phyloP scores from a whole-genome alignment of 768 basidiomycete species.

The Kwoniella newhampshirensis region DNA sequence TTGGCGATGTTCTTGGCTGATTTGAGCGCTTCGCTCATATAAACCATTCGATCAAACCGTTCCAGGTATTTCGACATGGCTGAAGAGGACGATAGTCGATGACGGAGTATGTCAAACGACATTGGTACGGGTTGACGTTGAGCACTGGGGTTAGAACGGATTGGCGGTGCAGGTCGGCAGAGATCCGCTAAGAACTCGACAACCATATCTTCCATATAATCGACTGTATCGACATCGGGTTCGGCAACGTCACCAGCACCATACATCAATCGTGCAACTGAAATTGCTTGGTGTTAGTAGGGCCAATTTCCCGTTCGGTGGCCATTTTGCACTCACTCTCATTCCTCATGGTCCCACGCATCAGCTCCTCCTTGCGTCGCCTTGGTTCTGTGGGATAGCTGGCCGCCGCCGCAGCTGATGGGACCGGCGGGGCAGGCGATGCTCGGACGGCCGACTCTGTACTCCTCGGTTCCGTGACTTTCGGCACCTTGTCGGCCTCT shows the following conservation, averaged over 20 bases:
- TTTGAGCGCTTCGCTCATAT: constrained; percentile 26
- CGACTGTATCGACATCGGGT: constrained; percentile 37
- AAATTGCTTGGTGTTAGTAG: no score
- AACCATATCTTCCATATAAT: constrained; percentile 45
- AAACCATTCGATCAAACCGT: constrained; percentile 40
- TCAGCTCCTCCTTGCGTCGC: constrained; percentile 27
- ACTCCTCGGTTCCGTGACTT: neutral
- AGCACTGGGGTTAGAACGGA: constrained; percentile 19
- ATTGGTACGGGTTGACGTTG: constrained; percentile 24
- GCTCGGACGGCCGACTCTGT: neutral
- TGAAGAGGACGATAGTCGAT: constrained; percentile 27
- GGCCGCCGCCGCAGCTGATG: constrained; percentile 4
- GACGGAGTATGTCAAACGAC: constrained; percentile 27
- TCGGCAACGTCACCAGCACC: constrained; percentile 43
- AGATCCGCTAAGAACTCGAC: constrained; percentile 41
- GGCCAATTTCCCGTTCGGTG: no score
- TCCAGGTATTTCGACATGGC: constrained; percentile 35
- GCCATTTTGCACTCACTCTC: constrained; percentile 47
- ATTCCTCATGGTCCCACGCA: constrained; percentile 39
- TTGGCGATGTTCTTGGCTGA: constrained; percentile 15
- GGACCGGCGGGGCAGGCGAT: no score
- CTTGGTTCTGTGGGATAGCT: constrained; percentile 5
- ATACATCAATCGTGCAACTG: constrained; percentile 46
- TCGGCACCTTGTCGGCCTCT: neutral
- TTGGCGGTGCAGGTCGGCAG: constrained; percentile 37